A percentile compares a stretch with the other conserved stretches of the same genome.
phyloP scores from a whole-genome alignment of 805 yeast genomes.

The Candida railenensis region DNA sequence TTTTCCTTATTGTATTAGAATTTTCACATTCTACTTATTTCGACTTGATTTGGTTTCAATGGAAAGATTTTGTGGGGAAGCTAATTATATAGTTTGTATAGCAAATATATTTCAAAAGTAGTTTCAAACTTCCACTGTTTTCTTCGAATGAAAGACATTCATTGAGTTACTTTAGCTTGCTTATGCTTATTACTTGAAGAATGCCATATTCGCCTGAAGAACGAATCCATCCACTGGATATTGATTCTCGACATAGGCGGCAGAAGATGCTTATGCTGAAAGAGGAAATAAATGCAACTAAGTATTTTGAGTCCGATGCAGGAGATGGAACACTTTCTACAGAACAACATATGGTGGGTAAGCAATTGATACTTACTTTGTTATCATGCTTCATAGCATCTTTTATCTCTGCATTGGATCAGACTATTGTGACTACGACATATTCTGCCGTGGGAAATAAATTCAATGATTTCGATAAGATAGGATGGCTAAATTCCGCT shows the following conservation, averaged over 20 bases:
- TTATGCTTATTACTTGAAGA: too few relatives aligned
- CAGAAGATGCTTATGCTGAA: too few relatives aligned
- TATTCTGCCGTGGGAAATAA: conserved; percentile 16
- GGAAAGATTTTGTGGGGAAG: not conserved
- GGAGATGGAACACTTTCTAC: conserved; percentile 22
- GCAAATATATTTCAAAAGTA: too few relatives aligned
- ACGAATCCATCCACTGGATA: too few relatives aligned
- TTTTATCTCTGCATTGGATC: conserved; percentile 21
- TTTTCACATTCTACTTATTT: not conserved
- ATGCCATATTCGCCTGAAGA: too few relatives aligned
- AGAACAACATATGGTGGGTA: conserved; percentile 19
- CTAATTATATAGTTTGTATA: too few relatives aligned
- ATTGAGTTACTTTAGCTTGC: too few relatives aligned
- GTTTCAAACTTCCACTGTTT: not conserved
- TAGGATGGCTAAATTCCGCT: conserved; percentile 23
- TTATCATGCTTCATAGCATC: conserved; percentile 13
- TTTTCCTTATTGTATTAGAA: too few relatives aligned
- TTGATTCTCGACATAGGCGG: too few relatives aligned
- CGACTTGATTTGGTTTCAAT: not conserved
- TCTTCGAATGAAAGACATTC: too few relatives aligned
- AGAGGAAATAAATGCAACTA: not conserved
- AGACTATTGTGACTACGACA: conserved; percentile 20
- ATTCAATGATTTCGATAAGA: conserved; percentile 17
- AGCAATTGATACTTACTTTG: conserved; percentile 10
- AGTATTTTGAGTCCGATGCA: conserved; percentile 17